Evolutionary conservation across 2,329 filamentous ascomycete genomes (phyloP), one percentile per base, ranked within the genome.

Genomic region (Cercospora citrullina): DNA sequence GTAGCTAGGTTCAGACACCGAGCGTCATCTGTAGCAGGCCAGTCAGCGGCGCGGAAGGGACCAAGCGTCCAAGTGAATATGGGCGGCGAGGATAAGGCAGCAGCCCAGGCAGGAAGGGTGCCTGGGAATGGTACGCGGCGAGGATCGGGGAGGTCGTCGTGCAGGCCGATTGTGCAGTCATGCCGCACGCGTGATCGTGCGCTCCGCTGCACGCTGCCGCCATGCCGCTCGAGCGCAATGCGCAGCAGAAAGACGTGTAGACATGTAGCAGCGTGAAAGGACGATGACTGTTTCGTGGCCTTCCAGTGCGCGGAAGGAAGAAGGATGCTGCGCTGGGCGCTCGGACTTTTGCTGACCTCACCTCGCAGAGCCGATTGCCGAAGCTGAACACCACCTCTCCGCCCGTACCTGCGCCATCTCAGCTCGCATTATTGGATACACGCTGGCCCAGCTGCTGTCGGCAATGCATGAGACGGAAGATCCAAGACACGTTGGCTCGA

Each of bases 81-180:
- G 48, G 51, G 62, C 51, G 48, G 62, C 48, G 62, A 31, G 31
- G 48, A n/a, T 48, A 28, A 26, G 59, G 31, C 31, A 64, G 62
- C 45, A 39, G 7, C 45, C 42, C 51, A 64, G 62, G 62, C 23
- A 16, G 51, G 23, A 58, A 53, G 10, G 62, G 30, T 57, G 48
- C 51, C 62, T 63, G 51, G 30, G 5, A 42, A 26, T 9, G 45
- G 36, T 16, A 26, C 31, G 26, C 26, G 60, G 42, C 45, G 45
- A 26, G 51, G 48, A 26, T 36, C 51, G 62, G 62, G 31, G n/a
- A 48, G 59, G 45, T 23, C 59, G 36, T 45, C 48, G 48, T 55
- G 61, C 61, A 55, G 60, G 23, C 39, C 60, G 39, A 36, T 18
- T 16, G 26, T 53, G 60, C 60, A 60, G 58, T 60, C 58, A 60